Evolutionary conservation across 2,329 filamentous ascomycete genomes (phyloP), one percentile per base, ranked within the genome.

Genomic region (Aureobasidium namibiae): DNA sequence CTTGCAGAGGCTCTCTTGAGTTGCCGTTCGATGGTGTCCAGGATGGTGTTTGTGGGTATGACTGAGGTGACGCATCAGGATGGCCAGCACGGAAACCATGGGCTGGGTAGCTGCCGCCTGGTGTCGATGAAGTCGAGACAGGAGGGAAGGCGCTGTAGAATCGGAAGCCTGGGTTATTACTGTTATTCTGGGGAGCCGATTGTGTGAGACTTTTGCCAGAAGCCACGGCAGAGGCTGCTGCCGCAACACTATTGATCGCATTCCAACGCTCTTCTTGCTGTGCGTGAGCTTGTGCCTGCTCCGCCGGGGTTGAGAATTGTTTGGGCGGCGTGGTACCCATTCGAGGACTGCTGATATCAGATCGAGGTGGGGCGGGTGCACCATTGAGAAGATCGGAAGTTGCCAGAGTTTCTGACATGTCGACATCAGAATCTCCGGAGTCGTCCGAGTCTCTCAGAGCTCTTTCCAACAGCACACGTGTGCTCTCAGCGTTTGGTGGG

Each of bases 401-500:
- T 13, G 41, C 36, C 23, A 46, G 14, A 11, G 63, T 65, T 48
- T 73, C 72, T 9, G 61, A 62, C 70, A 73, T 73, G 53, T 74
- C 72, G 5, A 70, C 45, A 59, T 74, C 72, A 21, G 70, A 67
- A 57, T 72, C 68, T 31, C 72, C 69, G 10, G 72, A 63, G 33
- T 66, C 67, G 59, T 59, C 48, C 3, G 74, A 72, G 21, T 74
- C 70, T 24, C 66, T 67, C 18, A 75, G 60, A 0, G 65, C 67
- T 18, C 67, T 66, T 61, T 74, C 72, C 13, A 74, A 68, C 10
- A 75, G 69, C 14, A 80, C 78, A 2, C 63, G 62, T 6, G 73
- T 75, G 1, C 74, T 75, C 49, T 76, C 67, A 2, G 74, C 72
- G n/a, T 80, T 68, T 34, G 73, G 75, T 16, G 72, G 64, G 45